Base-by-base conservation (phyloP, 345 rosid species). In the Murraya koenigii region DNA sequence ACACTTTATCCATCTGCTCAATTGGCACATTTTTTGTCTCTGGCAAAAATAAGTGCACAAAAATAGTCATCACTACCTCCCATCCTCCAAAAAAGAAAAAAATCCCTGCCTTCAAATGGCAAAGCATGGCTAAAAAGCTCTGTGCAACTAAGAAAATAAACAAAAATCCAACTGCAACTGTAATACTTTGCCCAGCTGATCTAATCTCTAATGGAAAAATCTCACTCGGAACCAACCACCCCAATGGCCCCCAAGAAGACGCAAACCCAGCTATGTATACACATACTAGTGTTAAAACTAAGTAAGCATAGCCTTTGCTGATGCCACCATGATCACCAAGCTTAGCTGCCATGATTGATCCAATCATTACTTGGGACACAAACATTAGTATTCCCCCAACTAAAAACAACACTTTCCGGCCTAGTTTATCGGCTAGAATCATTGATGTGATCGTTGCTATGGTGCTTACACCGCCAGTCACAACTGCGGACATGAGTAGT, bases 241-340 rank as follows among this genome's bases (percentile, higher is more conserved):
- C 90, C 14, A 90, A 78, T 3, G 94, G 94, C 20, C 94, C n/a
- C 94, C 92, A 90, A 11, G 94, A 90, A 89, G 90, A 89, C 0
- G 94, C 92, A 71, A 82, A 89, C 5, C 84, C 94, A 0, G 90
- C 86, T 32, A 87, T 86, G 58, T 83, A 90, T 6, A 80, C 63
- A 71, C 94, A 90, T 35, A 85, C 56, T 0, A 52, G 22, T 15
- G 22, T 22, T 17, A 52, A 52, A 52, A 52, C 22, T 52, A 52
- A 52, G 56, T n/a, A 58, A 58, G 61, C 61, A 58, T n/a, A 58
- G 61, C 28, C 61, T 58, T 2, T n/a, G 61, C 28, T n/a, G 26
- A n/a, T 22, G 23, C 26, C 61, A 22, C 61, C 61, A 1, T n/a
- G 26, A 22, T 58, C 61, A 58, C 28, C 61, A 6, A 58, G 61